phyloP scores from a whole-genome alignment of 176 grass and related monocot species.

The Avena eriantha region DNA sequence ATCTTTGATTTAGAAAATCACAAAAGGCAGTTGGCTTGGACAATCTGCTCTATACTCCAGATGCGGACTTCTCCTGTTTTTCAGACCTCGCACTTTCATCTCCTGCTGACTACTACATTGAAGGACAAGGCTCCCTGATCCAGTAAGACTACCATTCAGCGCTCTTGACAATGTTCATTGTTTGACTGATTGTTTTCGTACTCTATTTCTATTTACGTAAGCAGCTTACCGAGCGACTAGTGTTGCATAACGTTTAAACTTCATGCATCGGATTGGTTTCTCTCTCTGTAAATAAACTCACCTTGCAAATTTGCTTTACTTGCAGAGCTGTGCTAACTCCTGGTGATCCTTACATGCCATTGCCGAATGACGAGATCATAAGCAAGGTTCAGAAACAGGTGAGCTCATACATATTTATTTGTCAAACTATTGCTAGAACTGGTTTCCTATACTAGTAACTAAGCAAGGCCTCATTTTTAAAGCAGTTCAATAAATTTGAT shows the following conservation, averaged over 20 bases:
- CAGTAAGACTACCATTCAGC: slow-evolving; percentile 69
- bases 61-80: slow-evolving; percentile 97
- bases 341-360: slow-evolving; percentile 98
- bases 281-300: slow-evolving; percentile 33
- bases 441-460: neutral
- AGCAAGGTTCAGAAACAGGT: slow-evolving; percentile 92
- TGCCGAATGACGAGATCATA: slow-evolving; percentile 88
- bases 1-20: slow-evolving; percentile 69
- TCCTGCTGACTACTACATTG: slow-evolving; percentile 92
- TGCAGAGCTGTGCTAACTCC: slow-evolving; percentile 94
- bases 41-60: slow-evolving; percentile 96
- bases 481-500: neutral
- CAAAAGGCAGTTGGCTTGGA: slow-evolving; percentile 81
- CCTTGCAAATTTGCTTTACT: slow-evolving; percentile 17
- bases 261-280: neutral
- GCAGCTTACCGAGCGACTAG: slow-evolving; percentile 11
- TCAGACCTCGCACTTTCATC: slow-evolving; percentile 96
- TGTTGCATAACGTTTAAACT: slow-evolving; percentile 8
- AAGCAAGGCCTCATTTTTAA: slow-evolving; percentile 1
- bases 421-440: slow-evolving; percentile 6
- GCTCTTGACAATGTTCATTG: slow-evolving; percentile 10
- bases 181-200: slow-evolving; percentile 7
- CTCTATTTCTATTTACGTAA: slow-evolving; percentile 21
- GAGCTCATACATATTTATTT: slow-evolving; percentile 24
- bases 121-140: slow-evolving; percentile 97